Evolutionary conservation across 2,329 filamentous ascomycete genomes (phyloP).

Genomic region (Nothophoma quercina): DNA sequence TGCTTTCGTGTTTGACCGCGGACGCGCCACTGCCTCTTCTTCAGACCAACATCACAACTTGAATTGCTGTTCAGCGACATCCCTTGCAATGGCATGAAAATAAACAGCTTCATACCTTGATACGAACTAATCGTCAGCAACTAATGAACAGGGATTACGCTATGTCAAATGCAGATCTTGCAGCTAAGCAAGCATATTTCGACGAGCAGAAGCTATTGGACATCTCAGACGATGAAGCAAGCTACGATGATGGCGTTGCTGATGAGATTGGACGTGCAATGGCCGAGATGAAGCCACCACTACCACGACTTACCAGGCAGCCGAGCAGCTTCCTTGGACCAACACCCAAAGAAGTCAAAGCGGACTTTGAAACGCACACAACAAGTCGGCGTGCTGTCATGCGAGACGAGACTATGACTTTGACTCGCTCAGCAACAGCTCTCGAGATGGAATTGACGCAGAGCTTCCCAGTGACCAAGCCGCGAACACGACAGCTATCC

Average conservation of each 20-base stretch:
- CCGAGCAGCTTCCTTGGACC: slow-evolving; percentile 41
- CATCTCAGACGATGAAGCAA: slow-evolving; percentile 38
- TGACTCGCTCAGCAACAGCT: slow-evolving; percentile 29
- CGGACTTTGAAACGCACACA: slow-evolving; percentile 35
- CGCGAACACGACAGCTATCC: slow-evolving; percentile 3
- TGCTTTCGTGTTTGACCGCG: slow-evolving; percentile 26
- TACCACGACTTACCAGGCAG: slow-evolving; percentile 18
- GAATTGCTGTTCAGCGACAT: not conserved
- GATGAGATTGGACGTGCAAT: slow-evolving; percentile 33
- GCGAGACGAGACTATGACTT: slow-evolving; percentile 12
- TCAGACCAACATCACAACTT: slow-evolving; percentile 17
- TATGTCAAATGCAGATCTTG: slow-evolving; percentile 36
- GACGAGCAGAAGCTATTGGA: slow-evolving; percentile 40
- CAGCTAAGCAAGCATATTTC: slow-evolving; percentile 41
- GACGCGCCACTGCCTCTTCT: slow-evolving; percentile 22
- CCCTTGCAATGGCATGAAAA: not conserved
- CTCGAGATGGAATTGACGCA: slow-evolving; percentile 23
- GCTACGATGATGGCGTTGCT: slow-evolving; percentile 24
- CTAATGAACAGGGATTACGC: not conserved
- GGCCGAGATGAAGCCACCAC: slow-evolving; percentile 24
- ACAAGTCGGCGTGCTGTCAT: slow-evolving; percentile 21
- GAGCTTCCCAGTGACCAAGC: slow-evolving; percentile 24
- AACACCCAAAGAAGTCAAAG: slow-evolving; percentile 40
- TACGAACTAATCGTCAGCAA: not conserved
- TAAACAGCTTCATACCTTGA: not conserved